These are phyloP conservation scores for Botrytis deweyae DNA, from an alignment of 2,329 filamentous ascomycete genomes.

Conservation along the genomic window DNA sequence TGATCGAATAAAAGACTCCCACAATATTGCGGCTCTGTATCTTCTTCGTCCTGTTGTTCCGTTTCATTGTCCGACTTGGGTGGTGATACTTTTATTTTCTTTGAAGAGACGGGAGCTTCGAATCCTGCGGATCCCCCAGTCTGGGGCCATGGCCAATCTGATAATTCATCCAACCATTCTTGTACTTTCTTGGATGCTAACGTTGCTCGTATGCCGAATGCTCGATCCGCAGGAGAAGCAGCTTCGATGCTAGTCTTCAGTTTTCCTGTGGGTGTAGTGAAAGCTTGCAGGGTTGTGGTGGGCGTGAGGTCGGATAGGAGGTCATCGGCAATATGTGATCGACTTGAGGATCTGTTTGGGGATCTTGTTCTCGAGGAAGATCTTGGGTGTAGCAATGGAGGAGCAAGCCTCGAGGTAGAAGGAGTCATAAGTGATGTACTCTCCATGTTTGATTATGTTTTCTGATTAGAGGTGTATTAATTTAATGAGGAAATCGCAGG, in stretches of 20 bases:
- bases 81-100: conserved; percentile 44
- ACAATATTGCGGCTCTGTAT: conserved; percentile 31
- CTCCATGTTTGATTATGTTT: conserved; percentile 30
- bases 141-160: conserved; percentile 57
- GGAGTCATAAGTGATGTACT: conserved; percentile 28
- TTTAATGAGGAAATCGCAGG: conserved; percentile 19
- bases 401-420: conserved; percentile 30
- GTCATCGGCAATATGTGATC: conserved; percentile 47
- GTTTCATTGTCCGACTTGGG: conserved; percentile 4
- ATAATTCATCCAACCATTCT: conserved; percentile 73
- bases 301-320: conserved; percentile 62
- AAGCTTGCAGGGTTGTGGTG: conserved; percentile 57
- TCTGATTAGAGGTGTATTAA: neutral
- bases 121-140: conserved; percentile 54
- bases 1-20: conserved; percentile 68
- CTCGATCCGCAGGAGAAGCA: conserved; percentile 64
- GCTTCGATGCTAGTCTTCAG: conserved; percentile 60
- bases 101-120: conserved; percentile 46
- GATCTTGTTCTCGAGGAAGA: conserved; percentile 28
- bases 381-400: conserved; percentile 27
- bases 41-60: conserved; percentile 21
- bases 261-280: conserved; percentile 53
- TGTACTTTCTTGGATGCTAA: conserved; percentile 68
- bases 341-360: conserved; percentile 31
- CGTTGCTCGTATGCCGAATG: conserved; percentile 69